These are phyloP conservation scores for Pulveroboletus sp. DNA, from an alignment of 768 basidiomycete species.

Conservation along the genomic window DNA sequence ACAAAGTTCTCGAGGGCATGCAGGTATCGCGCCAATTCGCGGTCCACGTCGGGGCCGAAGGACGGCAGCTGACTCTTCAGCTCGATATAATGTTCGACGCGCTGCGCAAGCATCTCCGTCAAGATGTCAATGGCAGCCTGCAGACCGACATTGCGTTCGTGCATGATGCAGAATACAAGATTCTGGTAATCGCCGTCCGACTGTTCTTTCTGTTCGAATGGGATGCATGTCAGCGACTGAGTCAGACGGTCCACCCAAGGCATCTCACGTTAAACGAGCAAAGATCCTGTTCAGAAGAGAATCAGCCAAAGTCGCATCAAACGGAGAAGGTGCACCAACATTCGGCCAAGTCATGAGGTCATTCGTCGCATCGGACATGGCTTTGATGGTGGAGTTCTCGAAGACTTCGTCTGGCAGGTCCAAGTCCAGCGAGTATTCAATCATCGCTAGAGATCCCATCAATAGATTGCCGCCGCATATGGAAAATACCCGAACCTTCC, in stretches of 20 bases:
- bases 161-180: conserved; percentile 38
- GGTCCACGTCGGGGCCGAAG: conserved; percentile 33
- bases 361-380: conserved; percentile 38
- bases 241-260: conserved; percentile 2
- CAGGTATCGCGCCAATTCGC: conserved; percentile 33
- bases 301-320: conserved; percentile 11
- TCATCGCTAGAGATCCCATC: conserved; percentile 25
- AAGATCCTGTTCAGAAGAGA: conserved; percentile 20
- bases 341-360: conserved; percentile 43
- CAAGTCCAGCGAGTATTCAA: conserved; percentile 37
- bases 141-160: conserved; percentile 31
- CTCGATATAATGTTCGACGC: conserved; percentile 31
- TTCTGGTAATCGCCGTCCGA: conserved; percentile 40
- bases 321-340: conserved; percentile 21
- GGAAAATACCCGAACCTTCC: conserved; percentile 28
- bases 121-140: conserved; percentile 35
- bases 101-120: conserved; percentile 35
- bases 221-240: conserved; percentile 5
- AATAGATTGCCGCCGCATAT: background rate
- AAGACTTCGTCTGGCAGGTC: conserved; percentile 37
- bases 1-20: conserved; percentile 36
- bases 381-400: conserved; percentile 31
- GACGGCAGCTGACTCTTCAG: conserved; percentile 34
- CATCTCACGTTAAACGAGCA: conserved; percentile 30
- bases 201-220: conserved; percentile 34